phyloP scores from a whole-genome alignment of 2,329 filamentous ascomycete species.

The Aspergillus aculeatus region DNA sequence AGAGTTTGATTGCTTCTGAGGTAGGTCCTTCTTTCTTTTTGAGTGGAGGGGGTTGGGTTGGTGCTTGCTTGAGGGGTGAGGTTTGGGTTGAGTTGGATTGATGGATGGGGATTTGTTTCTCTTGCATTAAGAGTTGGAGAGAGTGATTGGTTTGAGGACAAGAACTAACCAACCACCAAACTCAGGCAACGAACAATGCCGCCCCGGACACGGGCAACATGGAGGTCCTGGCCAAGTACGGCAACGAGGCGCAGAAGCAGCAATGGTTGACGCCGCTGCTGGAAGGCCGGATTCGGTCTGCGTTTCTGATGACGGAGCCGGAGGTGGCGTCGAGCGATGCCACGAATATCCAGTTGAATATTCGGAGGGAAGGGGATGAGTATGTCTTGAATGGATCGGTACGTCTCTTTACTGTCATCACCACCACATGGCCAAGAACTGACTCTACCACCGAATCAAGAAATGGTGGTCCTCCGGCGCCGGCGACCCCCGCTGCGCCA shows the following conservation, averaged over 20 bases:
- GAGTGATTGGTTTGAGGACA: neutral
- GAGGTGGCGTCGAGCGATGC: conserved; percentile 87
- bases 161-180: no score
- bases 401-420: conserved; percentile 28
- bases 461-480: conserved; percentile 99
- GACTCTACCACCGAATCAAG: conserved; percentile 40
- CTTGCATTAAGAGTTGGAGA: no score
- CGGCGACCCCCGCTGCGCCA: conserved; percentile 84
- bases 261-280: conserved; percentile 79
- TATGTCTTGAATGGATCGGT: conserved; percentile 88
- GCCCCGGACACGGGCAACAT: conserved; percentile 94
- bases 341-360: conserved; percentile 84
- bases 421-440: no score
- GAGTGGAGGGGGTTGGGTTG: no score
- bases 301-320: conserved; percentile 93
- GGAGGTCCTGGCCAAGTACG: conserved; percentile 92
- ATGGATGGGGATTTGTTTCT: no score
- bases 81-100: no score
- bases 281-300: conserved; percentile 80
- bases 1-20: conserved; percentile 77
- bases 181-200: conserved; percentile 75
- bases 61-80: neutral
- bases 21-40: conserved; percentile 24
- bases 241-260: conserved; percentile 78
- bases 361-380: conserved; percentile 77